A percentile compares a stretch with the other conserved stretches of the same genome.
Conservation (phyloP, 441 rosid species). For the Raphanus hybrid region DNA sequence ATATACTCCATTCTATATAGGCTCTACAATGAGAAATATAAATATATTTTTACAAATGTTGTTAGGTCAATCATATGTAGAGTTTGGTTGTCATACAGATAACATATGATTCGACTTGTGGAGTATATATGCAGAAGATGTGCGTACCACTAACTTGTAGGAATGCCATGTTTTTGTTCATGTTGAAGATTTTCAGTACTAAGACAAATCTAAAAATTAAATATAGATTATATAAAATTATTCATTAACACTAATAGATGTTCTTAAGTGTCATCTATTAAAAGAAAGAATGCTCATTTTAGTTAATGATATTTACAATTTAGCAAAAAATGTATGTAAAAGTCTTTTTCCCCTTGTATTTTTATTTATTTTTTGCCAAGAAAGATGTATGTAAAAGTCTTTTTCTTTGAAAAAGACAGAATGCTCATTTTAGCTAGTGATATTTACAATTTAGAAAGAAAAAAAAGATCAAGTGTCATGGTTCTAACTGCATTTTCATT, state of each 20-base stretch:
- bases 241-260: no score
- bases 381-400: no score
- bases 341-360: no score
- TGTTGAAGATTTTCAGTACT: background rate
- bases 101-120: slow-evolving; percentile 8
- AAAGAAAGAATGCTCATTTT: no score
- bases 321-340: no score
- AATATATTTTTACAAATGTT: background rate
- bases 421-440: no score
- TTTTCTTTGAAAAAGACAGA: no score
- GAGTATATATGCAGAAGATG: background rate
- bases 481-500: background rate
- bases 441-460: no score
- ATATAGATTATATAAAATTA: no score
- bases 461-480: background rate
- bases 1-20: slow-evolving; percentile 5
- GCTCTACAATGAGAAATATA: slow-evolving; percentile 14
- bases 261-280: no score
- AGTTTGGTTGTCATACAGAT: slow-evolving; percentile 34
- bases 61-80: slow-evolving; percentile 39
- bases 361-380: no score
- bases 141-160: background rate
- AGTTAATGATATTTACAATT: no score
- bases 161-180: slow-evolving; percentile 2
- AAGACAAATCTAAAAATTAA: background rate